These are phyloP conservation scores for Albugo candida DNA, from an alignment of 352 stramenopile species.

Conservation along the genomic window DNA sequence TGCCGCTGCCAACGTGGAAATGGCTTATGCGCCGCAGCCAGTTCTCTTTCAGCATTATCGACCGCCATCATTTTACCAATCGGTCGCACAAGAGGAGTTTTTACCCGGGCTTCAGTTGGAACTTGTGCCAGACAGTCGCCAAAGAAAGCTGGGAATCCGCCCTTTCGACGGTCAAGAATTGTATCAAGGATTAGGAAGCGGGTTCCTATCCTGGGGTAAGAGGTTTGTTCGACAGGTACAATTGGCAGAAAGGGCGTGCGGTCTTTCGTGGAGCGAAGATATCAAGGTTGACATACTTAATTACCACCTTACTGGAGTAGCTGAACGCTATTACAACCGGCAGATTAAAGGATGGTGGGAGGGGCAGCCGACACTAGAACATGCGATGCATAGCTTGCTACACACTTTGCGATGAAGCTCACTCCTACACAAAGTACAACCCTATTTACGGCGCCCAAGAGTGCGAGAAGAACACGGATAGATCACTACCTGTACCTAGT, in stretches of 20 bases:
- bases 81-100: too few relatives aligned
- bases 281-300: constrained; percentile 3
- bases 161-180: constrained; percentile 7
- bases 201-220: constrained; percentile 1
- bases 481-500: constrained; percentile 11
- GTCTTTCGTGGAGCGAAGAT: neutral
- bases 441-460: constrained; percentile 7
- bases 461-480: constrained; percentile 1
- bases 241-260: neutral
- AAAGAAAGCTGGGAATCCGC: constrained; percentile 4
- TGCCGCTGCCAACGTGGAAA: too few relatives aligned
- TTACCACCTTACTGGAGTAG: constrained; percentile 2
- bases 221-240: constrained; percentile 1
- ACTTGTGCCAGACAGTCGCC: too few relatives aligned
- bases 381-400: constrained; percentile 5
- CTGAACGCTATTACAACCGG: constrained; percentile 6
- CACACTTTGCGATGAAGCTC: constrained; percentile 8
- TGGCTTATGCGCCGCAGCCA: too few relatives aligned
- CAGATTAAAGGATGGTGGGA: constrained; percentile 6
- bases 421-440: constrained; percentile 6
- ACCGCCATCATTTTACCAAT: too few relatives aligned
- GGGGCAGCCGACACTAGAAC: constrained; percentile 1
- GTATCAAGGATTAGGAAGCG: constrained; percentile 1
- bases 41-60: too few relatives aligned
- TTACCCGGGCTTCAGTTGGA: too few relatives aligned